A percentile compares a stretch with the other conserved stretches of the same genome.
These are phyloP conservation scores for carrot (Daucus carota) DNA, from an alignment of 129 eudicot species.

Conservation along the genomic window DH1_v3.0 NC_030381.2:32923501-32924000, in stretches of 20 bases:
- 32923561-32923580: background rate
- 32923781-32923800: background rate
- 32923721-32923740: background rate
- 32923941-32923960: too few species aligned
- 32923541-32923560: background rate
- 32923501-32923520: background rate
- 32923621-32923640: background rate
- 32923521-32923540: background rate
- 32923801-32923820: background rate
- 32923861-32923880: too few species aligned
- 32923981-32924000: too few species aligned
- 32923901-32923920: too few species aligned
- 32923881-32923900: too few species aligned
- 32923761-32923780: background rate
- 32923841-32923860: too few species aligned
- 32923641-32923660: background rate
- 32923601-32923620: background rate
- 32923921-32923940: too few species aligned
- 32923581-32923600: background rate
- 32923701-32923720: background rate
- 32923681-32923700: too few species aligned
- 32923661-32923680: too few species aligned
- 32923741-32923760: background rate
- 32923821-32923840: background rate
- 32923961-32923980: too few species aligned